These are phyloP conservation scores for Penicillium sp. DNA, from an alignment of 2,329 filamentous ascomycete genomes.

Conservation along the genomic window DNA sequence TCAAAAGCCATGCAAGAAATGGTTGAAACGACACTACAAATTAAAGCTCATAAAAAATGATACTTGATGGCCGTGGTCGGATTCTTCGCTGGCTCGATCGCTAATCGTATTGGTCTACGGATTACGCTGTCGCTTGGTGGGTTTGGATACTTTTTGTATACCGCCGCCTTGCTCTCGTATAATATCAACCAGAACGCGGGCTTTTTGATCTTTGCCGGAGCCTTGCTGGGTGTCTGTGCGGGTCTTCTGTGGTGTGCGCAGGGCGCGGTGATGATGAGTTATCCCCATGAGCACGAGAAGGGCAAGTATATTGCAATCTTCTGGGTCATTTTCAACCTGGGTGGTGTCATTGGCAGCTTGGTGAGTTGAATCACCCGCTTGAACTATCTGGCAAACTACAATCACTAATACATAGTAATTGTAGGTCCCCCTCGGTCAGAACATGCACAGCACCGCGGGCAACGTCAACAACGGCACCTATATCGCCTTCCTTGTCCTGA, in stretches of 20 bases:
- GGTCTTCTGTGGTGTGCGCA: slow-evolving; percentile 55
- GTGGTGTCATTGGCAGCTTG: slow-evolving; percentile 80
- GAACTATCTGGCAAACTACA: background rate
- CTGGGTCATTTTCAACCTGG: slow-evolving; percentile 94
- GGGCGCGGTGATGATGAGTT: slow-evolving; percentile 68
- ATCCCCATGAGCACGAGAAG: slow-evolving; percentile 78
- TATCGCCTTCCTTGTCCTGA: slow-evolving; percentile 83
- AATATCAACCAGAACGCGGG: slow-evolving; percentile 52
- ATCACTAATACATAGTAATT: background rate
- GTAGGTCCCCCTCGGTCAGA: slow-evolving; percentile 49
- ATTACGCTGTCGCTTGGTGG: slow-evolving; percentile 49
- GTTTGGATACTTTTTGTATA: slow-evolving; percentile 52
- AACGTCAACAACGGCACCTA: slow-evolving; percentile 73
- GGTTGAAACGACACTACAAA: too few relatives aligned
- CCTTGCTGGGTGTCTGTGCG: slow-evolving; percentile 52
- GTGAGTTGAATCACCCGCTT: slow-evolving; percentile 42
- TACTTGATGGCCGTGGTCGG: slow-evolving; percentile 64
- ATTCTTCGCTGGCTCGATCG: slow-evolving; percentile 60
- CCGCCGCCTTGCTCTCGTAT: slow-evolving; percentile 52
- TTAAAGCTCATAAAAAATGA: too few relatives aligned
- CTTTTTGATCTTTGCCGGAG: slow-evolving; percentile 53
- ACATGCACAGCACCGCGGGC: slow-evolving; percentile 44
- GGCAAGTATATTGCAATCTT: slow-evolving; percentile 88
- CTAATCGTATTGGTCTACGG: slow-evolving; percentile 48
- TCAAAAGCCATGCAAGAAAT: too few relatives aligned